phyloP scores from a whole-genome alignment of 306 rosid genomes.

The Cicer arietinum region DNA sequence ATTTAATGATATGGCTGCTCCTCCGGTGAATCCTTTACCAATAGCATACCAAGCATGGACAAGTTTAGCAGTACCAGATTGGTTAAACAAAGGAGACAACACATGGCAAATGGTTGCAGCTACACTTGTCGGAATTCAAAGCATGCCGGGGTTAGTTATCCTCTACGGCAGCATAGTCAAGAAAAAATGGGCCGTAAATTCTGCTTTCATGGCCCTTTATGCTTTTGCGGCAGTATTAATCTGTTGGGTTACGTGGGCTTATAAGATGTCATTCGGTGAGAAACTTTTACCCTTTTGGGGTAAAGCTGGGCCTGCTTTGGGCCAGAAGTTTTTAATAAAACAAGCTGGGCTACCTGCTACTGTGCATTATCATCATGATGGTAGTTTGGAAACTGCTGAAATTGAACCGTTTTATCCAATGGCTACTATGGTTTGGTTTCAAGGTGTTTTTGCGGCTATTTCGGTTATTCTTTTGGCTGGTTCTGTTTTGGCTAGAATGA shows the following conservation, averaged over 20 bases:
- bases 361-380: neutral
- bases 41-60: slow-evolving; percentile 52
- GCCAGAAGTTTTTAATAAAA: slow-evolving; percentile 44
- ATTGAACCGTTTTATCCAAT: slow-evolving; percentile 52
- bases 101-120: slow-evolving; percentile 71
- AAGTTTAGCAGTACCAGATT: slow-evolving; percentile 48
- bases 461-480: slow-evolving; percentile 55
- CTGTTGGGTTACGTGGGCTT: slow-evolving; percentile 61
- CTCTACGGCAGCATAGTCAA: slow-evolving; percentile 69
- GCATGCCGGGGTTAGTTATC: slow-evolving; percentile 68
- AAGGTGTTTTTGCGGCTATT: slow-evolving; percentile 58
- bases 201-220: slow-evolving; percentile 64
- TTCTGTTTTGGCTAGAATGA: slow-evolving; percentile 58
- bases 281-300: slow-evolving; percentile 61
- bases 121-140: slow-evolving; percentile 64
- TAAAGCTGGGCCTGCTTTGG: slow-evolving; percentile 55
- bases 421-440: slow-evolving; percentile 72
- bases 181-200: slow-evolving; percentile 70
- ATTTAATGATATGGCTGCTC: slow-evolving; percentile 34
- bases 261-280: slow-evolving; percentile 61
- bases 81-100: slow-evolving; percentile 81
- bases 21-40: slow-evolving; percentile 41
- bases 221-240: slow-evolving; percentile 55
- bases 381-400: slow-evolving; percentile 2
- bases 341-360: slow-evolving; percentile 45